Conservation (phyloP, 2,329 filamentous ascomycete genomes). For the Monascus ruber region DNA sequence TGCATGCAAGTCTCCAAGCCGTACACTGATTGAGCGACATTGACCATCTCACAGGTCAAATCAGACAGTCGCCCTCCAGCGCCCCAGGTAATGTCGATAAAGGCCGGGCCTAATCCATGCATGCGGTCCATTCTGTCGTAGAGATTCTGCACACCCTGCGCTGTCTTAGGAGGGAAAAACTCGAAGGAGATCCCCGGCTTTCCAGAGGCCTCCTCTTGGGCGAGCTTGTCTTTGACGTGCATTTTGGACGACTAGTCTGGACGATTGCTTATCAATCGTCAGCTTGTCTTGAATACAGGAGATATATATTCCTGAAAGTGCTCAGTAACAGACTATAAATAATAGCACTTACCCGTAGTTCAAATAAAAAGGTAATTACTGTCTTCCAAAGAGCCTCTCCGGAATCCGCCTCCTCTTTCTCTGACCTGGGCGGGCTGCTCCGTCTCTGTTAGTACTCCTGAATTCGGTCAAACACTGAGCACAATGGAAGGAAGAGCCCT, state of each 20-base stretch:
- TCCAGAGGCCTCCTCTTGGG: conserved; percentile 64
- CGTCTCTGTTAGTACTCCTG: too few species aligned
- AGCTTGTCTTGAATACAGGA: too few species aligned
- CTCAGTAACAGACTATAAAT: too few species aligned
- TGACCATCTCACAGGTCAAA: conserved; percentile 94
- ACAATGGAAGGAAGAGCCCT: too few species aligned
- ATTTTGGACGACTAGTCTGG: conserved; percentile 43
- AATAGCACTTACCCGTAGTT: too few species aligned
- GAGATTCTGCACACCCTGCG: conserved; percentile 84
- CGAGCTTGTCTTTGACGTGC: conserved; percentile 91
- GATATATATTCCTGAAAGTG: too few species aligned
- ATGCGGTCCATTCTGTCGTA: conserved; percentile 99
- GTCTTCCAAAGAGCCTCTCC: too few species aligned
- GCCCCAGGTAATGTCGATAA: conserved; percentile 98
- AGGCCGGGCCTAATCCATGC: conserved; percentile 85
- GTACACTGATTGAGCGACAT: conserved; percentile 86
- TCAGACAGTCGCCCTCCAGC: conserved; percentile 85
- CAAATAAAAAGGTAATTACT: too few species aligned
- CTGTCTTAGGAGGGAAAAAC: conserved; percentile 96
- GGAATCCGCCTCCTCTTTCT: too few species aligned
- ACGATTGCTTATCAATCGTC: too few species aligned
- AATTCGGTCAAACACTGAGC: too few species aligned
- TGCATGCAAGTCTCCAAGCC: conserved; percentile 99
- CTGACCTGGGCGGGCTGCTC: too few species aligned
- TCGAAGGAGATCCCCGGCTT: conserved; percentile 95